Evolutionary conservation across 2,329 filamentous ascomycete species (phyloP).

Genomic region (Ilyonectria sp.): DNA sequence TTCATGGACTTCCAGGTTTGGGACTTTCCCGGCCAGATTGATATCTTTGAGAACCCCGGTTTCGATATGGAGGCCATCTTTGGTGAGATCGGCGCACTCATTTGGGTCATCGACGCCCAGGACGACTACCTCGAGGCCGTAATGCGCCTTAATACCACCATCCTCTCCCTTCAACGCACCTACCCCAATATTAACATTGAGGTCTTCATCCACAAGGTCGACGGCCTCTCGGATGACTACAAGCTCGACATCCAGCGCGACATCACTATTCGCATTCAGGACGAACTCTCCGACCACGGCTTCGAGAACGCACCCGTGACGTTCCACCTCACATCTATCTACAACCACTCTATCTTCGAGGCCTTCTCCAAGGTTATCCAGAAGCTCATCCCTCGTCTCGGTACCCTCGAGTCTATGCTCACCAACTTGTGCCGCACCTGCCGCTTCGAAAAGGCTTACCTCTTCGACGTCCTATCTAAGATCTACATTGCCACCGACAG

Average conservation of each 20-base stretch:
- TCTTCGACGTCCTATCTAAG: constrained; percentile 98
- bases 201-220: constrained; percentile 99
- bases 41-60: constrained; percentile 87
- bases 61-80: constrained; percentile 97
- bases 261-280: constrained; percentile 95
- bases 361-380: constrained; percentile 99
- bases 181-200: constrained; percentile 97
- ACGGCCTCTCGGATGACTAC: constrained; percentile 97
- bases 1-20: constrained; percentile 99
- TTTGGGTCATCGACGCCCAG: constrained; percentile 99
- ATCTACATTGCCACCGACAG: constrained; percentile 99
- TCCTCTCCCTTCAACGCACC: constrained; percentile 87
- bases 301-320: constrained; percentile 95
- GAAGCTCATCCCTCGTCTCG: constrained; percentile 93
- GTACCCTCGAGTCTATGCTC: constrained; percentile 92
- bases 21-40: constrained; percentile 96
- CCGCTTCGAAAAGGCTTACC: constrained; percentile 96
- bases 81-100: constrained; percentile 91
- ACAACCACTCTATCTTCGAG: constrained; percentile 98
- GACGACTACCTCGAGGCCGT: constrained; percentile 97
- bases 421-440: constrained; percentile 95
- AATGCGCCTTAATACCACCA: constrained; percentile 87
- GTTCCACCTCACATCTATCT: constrained; percentile 97
- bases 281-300: constrained; percentile 93
- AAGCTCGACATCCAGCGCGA: constrained; percentile 96